Conservation (phyloP, 1,284 basidiomycete species). For the Heterobasidion annosum region DNA sequence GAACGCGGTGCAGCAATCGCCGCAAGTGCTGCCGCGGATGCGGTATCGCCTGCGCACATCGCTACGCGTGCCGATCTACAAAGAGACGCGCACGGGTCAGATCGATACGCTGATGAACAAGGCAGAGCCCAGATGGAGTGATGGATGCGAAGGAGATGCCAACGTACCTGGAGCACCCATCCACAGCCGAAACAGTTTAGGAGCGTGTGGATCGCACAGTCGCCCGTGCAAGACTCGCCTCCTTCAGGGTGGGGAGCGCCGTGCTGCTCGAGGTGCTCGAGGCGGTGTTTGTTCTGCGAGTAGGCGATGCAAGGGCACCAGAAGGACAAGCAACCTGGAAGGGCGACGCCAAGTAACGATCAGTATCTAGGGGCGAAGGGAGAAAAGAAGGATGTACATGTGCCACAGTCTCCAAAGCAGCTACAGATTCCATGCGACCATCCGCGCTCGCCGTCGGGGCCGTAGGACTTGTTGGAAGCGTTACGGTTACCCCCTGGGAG, state of each 20-base stretch:
- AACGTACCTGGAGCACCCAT: conserved; percentile 32
- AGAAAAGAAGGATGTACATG: conserved; percentile 21
- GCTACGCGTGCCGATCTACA: conserved; percentile 29
- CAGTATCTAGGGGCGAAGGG: too few species aligned
- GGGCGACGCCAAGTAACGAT: too few species aligned
- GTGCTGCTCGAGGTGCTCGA: conserved; percentile 23
- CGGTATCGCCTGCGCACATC: conserved; percentile 32
- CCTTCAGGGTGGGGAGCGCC: conserved; percentile 20
- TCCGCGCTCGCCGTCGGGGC: conserved; percentile 28
- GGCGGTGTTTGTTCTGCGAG: conserved; percentile 26
- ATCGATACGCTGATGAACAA: background rate
- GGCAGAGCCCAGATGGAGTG: background rate
- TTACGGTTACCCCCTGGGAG: conserved; percentile 26
- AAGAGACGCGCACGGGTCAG: background rate
- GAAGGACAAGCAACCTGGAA: conserved; percentile 21
- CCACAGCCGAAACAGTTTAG: conserved; percentile 17
- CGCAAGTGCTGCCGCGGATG: conserved; percentile 29
- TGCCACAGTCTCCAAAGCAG: conserved; percentile 24
- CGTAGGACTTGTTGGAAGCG: conserved; percentile 28
- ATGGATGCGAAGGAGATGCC: background rate
- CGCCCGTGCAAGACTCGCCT: background rate
- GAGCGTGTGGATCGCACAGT: conserved; percentile 12
- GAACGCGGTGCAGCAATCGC: conserved; percentile 30
- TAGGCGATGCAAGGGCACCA: conserved; percentile 32
- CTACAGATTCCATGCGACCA: conserved; percentile 34